phyloP scores from a whole-genome alignment of 2,329 filamentous ascomycete genomes.

The Lecanicillium sp. region DNA sequence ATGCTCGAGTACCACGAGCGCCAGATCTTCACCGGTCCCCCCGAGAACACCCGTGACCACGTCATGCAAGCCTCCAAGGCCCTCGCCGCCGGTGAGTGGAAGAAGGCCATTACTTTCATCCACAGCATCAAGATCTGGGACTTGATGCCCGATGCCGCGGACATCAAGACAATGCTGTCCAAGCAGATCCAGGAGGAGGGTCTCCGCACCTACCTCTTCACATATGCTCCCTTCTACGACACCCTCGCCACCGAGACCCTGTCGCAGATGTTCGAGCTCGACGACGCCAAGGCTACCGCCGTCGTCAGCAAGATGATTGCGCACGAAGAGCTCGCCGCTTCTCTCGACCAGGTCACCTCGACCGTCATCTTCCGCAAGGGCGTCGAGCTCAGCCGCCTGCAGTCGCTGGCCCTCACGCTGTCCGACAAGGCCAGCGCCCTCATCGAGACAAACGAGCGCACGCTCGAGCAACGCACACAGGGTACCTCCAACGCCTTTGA shows the following conservation, averaged over 20 bases:
- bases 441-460: slow-evolving; percentile 96
- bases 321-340: slow-evolving; percentile 93
- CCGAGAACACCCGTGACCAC: slow-evolving; percentile 97
- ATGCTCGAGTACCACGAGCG: slow-evolving; percentile 99
- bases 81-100: slow-evolving; percentile 95
- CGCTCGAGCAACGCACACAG: slow-evolving; percentile 92
- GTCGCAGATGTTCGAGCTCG: slow-evolving; percentile 90
- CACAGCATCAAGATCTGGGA: slow-evolving; percentile 99
- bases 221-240: slow-evolving; percentile 98
- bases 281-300: slow-evolving; percentile 83
- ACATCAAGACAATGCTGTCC: slow-evolving; percentile 95
- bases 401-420: slow-evolving; percentile 88
- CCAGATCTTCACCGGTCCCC: slow-evolving; percentile 96
- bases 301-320: slow-evolving; percentile 99
- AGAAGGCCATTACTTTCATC: slow-evolving; percentile 89
- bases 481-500: slow-evolving; percentile 94
- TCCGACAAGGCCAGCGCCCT: slow-evolving; percentile 94
- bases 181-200: slow-evolving; percentile 99
- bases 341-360: slow-evolving; percentile 93
- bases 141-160: slow-evolving; percentile 83
- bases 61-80: slow-evolving; percentile 99
- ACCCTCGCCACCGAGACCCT: slow-evolving; percentile 83
- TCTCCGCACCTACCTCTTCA: slow-evolving; percentile 96
- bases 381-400: slow-evolving; percentile 91
- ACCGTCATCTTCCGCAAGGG: slow-evolving; percentile 99